Evolutionary conservation across 495 filamentous ascomycete species (phyloP), one percentile per base, ranked within the genome.

Genomic region (Podospora fimiseda): DNA sequence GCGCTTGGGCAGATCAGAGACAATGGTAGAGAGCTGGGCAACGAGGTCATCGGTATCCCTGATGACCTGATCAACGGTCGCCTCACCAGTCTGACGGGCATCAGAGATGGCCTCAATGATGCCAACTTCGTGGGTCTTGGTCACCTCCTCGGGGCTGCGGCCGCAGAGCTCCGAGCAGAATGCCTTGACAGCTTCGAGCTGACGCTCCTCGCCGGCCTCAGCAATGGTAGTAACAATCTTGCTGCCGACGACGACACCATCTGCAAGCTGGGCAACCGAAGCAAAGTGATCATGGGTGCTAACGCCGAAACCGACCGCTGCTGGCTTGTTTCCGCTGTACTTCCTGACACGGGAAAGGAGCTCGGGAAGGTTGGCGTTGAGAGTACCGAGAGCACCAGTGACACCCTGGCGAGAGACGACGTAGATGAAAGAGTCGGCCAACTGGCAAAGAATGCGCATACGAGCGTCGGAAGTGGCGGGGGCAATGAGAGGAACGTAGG

Each of bases 361-460:
- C 42, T 86, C 84, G 14, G 90, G 87, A 9, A 98, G 78, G 49
- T 85, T 84, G 38, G 79, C 70, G 66, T 87, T 95, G 54, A 98
- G 75, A 22, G 79, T 83, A 23, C 91, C 90, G 0, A 85, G 85
- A 18, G 89, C 93, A 58, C 93, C 93, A 2, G 93, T 98, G 30
- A 96, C 90, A 55, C 93, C 93, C 89, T 96, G 95, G 55, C 92
- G 80, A 2, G 93, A 97, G 18, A 97, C 94, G 51, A 99, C 93
- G 67, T 99, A 99, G 71, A 99, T 94, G 75, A 99, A 99, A 8
- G 90, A 95, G 70, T 97, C 92, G 60, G 94, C 93, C 45, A 99
- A 94, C 70, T 88, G 84, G 80, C 93, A 99, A 19, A 99, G 82
- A 3, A 95, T 74, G 71, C 90, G 90, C 89, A 97, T 92, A 51